Evolutionary conservation across 2,329 filamentous ascomycete genomes (phyloP).

Genomic region (Sarocladium brachiariae): DNA sequence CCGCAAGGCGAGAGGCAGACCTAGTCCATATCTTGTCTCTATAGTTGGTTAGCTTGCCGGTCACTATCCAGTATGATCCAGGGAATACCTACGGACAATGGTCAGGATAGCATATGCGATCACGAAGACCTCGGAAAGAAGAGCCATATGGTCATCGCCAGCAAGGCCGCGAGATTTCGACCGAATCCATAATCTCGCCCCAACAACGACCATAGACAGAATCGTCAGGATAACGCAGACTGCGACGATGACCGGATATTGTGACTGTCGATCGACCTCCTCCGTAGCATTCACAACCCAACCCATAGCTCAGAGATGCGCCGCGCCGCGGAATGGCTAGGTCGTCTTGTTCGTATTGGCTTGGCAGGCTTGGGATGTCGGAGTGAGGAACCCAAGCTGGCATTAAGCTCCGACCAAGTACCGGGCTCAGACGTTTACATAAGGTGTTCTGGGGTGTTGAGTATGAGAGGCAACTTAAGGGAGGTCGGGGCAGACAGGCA

Average conservation of each 20-base stretch:
- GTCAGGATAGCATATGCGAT: constrained; percentile 42
- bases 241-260: constrained; percentile 42
- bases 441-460: background rate
- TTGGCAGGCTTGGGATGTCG: background rate
- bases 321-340: background rate
- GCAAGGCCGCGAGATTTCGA: constrained; percentile 35
- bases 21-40: constrained; percentile 49
- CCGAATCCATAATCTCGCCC: constrained; percentile 34
- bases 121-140: constrained; percentile 36
- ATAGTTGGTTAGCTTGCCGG: background rate
- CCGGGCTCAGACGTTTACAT: constrained; percentile 4
- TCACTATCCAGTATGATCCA: background rate
- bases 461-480: constrained; percentile 1
- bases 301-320: constrained; percentile 30
- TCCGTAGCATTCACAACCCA: constrained; percentile 45
- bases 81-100: constrained; percentile 36
- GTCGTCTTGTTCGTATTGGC: background rate
- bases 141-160: constrained; percentile 38
- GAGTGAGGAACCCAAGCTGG: constrained; percentile 1
- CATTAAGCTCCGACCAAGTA: background rate
- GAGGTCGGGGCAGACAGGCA: background rate
- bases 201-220: constrained; percentile 35
- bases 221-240: constrained; percentile 38
- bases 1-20: constrained; percentile 36
- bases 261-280: constrained; percentile 37